Evolutionary conservation across 108 stramenopile species (phyloP).

Genomic region (Fragilariopsis cylindrus): DNA sequence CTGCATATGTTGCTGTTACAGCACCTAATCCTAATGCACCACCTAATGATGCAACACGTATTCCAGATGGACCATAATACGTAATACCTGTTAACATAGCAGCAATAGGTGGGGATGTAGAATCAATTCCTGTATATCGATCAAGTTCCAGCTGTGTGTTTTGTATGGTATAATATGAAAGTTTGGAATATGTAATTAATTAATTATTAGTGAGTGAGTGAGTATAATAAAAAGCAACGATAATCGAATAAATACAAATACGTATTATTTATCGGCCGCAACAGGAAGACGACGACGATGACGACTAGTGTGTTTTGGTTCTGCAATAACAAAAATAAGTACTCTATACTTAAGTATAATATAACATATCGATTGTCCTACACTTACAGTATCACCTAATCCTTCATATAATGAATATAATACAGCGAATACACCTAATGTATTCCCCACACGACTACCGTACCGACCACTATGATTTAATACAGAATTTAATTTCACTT

Average conservation of each 20-base stretch:
- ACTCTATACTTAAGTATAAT: neutral
- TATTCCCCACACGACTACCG: conserved; percentile 76
- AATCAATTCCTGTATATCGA: conserved; percentile 58
- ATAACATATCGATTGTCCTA: too few relatives aligned
- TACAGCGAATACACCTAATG: conserved; percentile 75
- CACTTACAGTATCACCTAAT: conserved; percentile 70
- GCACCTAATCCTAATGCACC: conserved; percentile 76
- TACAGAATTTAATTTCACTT: conserved; percentile 82
- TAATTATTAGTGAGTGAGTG: neutral
- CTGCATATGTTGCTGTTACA: conserved; percentile 77
- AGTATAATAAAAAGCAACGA: neutral
- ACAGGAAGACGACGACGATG: neutral
- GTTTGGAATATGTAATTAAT: neutral
- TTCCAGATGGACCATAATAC: conserved; percentile 79
- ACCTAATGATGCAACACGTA: conserved; percentile 77
- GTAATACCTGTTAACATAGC: conserved; percentile 77
- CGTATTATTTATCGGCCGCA: neutral
- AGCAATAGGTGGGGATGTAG: conserved; percentile 57
- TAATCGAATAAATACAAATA: neutral
- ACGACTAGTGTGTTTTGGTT: neutral
- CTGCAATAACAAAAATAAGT: neutral
- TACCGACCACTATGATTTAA: conserved; percentile 85
- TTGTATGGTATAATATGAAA: neutral
- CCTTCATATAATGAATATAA: conserved; percentile 84
- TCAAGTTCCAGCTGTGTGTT: conserved; percentile 58